Evolutionary conservation across 1,284 basidiomycete species (phyloP).

Genomic region (Polyporus tsugae): DNA sequence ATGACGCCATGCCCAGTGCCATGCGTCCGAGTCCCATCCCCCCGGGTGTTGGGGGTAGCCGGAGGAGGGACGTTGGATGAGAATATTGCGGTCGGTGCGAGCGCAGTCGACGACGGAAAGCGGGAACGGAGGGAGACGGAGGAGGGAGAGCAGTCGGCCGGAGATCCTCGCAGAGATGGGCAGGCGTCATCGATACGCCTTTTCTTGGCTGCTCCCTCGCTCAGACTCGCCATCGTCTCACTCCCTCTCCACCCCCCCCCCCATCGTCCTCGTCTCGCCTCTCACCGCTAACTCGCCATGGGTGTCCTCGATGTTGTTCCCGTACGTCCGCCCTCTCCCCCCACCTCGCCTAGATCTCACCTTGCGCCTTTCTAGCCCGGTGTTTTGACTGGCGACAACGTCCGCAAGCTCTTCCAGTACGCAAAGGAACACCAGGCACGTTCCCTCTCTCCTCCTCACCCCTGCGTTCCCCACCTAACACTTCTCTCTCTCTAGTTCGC

Average conservation of each 20-base stretch:
- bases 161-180: constrained; percentile 7
- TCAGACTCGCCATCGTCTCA: constrained; percentile 5
- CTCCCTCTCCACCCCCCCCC: constrained; percentile 22
- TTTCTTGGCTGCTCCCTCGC: constrained; percentile 9
- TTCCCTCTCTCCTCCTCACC: constrained; percentile 19
- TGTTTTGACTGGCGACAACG: constrained; percentile 88
- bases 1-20: not conserved
- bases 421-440: constrained; percentile 84
- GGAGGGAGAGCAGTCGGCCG: not conserved
- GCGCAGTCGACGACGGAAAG: not conserved
- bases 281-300: constrained; percentile 48
- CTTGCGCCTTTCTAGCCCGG: constrained; percentile 65
- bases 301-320: constrained; percentile 78
- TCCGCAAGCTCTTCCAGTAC: constrained; percentile 89
- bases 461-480: not conserved
- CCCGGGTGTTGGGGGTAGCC: not conserved
- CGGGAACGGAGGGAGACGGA: not conserved
- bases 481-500: constrained; percentile 67
- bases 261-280: constrained; percentile 25
- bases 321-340: constrained; percentile 48
- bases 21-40: not conserved
- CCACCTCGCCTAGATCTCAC: constrained; percentile 16
- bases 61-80: not conserved
- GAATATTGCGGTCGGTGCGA: no score
- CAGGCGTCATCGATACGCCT: constrained; percentile 27